Percentiles rank a stretch among this genome's conserved stretches.
Evolutionary conservation across 106 monocot genomes (phyloP).

Genomic region (Phalaenopsis equestris): DNA sequence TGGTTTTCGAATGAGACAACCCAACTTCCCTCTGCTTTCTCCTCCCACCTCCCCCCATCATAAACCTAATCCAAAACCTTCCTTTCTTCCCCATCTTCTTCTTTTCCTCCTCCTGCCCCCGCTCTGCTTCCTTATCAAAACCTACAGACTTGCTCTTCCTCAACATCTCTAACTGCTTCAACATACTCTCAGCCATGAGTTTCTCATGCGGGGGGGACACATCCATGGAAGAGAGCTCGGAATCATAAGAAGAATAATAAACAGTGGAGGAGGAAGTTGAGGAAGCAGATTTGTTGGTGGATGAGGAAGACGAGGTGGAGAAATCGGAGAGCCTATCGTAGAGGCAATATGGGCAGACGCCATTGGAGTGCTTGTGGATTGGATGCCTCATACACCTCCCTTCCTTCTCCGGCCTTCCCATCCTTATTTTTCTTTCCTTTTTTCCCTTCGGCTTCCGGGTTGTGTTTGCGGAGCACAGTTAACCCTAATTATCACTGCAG

Average conservation of each 20-base stretch:
- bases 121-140: neutral
- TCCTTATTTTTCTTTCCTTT: neutral
- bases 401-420: conserved; percentile 16
- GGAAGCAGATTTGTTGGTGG: conserved; percentile 12
- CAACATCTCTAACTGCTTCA: neutral
- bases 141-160: conserved; percentile 27
- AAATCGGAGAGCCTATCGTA: conserved; percentile 30
- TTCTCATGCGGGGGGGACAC: neutral
- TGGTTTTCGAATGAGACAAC: conserved; percentile 30
- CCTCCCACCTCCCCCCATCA: conserved; percentile 13
- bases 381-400: conserved; percentile 45
- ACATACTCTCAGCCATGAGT: neutral
- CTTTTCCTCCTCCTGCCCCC: conserved; percentile 15
- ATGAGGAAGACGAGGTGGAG: conserved; percentile 33
- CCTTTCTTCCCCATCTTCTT: neutral
- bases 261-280: neutral
- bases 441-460: too few relatives aligned
- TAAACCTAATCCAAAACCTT: neutral
- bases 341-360: conserved; percentile 55
- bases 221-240: conserved; percentile 5
- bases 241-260: neutral
- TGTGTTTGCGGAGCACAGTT: too few relatives aligned
- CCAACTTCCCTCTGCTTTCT: conserved; percentile 7
- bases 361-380: conserved; percentile 38
- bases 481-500: too few relatives aligned